Conservation (phyloP, 495 filamentous ascomycete genomes). For the Aspergillus olivimuriae region DNA sequence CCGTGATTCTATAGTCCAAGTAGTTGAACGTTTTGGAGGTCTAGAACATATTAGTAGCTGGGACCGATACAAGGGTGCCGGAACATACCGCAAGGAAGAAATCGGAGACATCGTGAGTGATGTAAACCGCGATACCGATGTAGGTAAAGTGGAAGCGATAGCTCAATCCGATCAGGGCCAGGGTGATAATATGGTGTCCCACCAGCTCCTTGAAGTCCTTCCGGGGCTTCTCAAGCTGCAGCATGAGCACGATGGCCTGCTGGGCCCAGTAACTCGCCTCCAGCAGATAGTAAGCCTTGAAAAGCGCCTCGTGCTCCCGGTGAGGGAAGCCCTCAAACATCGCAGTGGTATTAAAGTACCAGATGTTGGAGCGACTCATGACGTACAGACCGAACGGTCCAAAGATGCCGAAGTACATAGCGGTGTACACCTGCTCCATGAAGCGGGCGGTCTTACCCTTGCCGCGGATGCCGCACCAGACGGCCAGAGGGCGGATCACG, state of each 20-base stretch:
- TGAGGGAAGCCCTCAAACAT: constrained; percentile 95
- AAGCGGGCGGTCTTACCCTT: constrained; percentile 82
- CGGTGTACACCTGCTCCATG: constrained; percentile 97
- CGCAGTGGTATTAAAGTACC: constrained; percentile 90
- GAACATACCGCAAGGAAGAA: constrained; percentile 89
- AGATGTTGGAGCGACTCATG: constrained; percentile 86
- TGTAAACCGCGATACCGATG: constrained; percentile 94
- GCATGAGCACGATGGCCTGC: constrained; percentile 81
- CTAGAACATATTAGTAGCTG: constrained; percentile 29
- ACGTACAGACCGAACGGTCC: constrained; percentile 87
- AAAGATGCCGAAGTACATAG: constrained; percentile 84
- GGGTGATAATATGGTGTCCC: constrained; percentile 85
- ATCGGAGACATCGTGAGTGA: constrained; percentile 92
- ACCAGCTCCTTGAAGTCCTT: constrained; percentile 97
- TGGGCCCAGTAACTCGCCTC: constrained; percentile 96
- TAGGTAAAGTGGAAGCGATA: constrained; percentile 98
- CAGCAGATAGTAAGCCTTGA: constrained; percentile 96
- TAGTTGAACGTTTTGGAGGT: constrained; percentile 95
- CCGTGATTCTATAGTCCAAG: constrained; percentile 67
- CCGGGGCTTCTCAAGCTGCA: constrained; percentile 89
- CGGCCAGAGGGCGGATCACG: constrained; percentile 72
- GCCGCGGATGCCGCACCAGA: constrained; percentile 60
- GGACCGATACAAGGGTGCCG: neutral
- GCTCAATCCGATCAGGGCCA: constrained; percentile 80
- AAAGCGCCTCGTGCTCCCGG: constrained; percentile 70